Percentiles rank a stretch among this genome's conserved stretches.
Conservation (phyloP, 352 stramenopile species). For the Phytopythium chamaehyphon region DNA sequence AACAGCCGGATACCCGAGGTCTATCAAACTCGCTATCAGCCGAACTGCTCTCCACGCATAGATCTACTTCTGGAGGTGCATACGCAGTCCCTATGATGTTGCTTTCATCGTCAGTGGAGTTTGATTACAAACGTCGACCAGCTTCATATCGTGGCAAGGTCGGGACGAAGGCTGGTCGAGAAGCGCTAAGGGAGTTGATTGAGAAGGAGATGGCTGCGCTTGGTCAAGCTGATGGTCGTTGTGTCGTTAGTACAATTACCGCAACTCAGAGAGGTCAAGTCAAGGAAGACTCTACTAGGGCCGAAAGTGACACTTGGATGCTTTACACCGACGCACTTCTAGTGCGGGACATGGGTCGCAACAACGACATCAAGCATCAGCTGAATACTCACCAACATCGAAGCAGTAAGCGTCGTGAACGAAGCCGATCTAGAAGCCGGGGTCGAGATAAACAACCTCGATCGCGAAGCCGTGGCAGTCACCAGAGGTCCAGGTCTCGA, state of each 20-base stretch:
- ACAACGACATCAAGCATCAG: too few species aligned
- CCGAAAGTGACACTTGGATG: too few species aligned
- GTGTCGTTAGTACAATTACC: background rate
- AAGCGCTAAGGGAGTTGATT: slow-evolving; percentile 56
- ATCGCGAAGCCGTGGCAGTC: background rate
- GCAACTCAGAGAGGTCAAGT: too few species aligned
- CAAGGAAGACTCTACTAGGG: too few species aligned
- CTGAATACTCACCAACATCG: too few species aligned
- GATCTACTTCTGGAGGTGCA: background rate
- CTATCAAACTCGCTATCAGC: too few species aligned
- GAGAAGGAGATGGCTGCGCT: slow-evolving; percentile 58
- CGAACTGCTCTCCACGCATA: background rate
- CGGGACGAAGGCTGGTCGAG: slow-evolving; percentile 30
- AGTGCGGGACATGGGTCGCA: slow-evolving; percentile 15
- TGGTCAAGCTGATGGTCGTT: slow-evolving; percentile 12
- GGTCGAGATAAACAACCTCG: background rate
- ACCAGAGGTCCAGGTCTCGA: background rate
- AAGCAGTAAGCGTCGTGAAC: background rate
- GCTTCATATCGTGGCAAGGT: slow-evolving; percentile 49
- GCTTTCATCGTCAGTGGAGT: background rate
- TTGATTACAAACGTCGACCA: slow-evolving; percentile 51
- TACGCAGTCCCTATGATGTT: background rate
- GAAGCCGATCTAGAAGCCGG: background rate
- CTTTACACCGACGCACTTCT: slow-evolving; percentile 11
- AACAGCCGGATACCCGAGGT: too few species aligned